Evolutionary conservation across 192 early-diverging fungal species (phyloP).

Genomic region (Coemansia reversa): DNA sequence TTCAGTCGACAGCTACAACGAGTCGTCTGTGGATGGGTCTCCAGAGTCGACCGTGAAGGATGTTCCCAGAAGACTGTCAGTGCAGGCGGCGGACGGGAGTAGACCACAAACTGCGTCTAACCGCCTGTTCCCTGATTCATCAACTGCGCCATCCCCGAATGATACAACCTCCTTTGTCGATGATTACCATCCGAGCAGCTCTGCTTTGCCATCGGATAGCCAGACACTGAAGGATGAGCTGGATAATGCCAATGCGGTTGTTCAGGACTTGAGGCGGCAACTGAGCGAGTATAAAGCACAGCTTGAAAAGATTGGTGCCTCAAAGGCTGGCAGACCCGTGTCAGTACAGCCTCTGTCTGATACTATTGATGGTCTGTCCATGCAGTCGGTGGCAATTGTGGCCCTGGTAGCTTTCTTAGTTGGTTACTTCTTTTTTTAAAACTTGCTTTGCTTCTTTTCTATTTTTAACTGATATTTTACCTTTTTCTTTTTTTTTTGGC

Average conservation of each 20-base stretch:
- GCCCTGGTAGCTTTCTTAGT: constrained; percentile 62
- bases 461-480: not conserved
- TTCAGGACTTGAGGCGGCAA: constrained; percentile 43
- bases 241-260: constrained; percentile 37
- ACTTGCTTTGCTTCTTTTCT: not conserved
- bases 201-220: constrained; percentile 12
- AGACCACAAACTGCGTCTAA: constrained; percentile 12
- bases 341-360: not conserved
- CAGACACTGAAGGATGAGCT: constrained; percentile 37
- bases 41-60: not conserved
- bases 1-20: constrained; percentile 15
- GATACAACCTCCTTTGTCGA: constrained; percentile 17
- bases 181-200: not conserved
- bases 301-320: constrained; percentile 14
- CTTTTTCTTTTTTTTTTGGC: constrained; percentile 3
- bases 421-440: constrained; percentile 66
- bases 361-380: constrained; percentile 62
- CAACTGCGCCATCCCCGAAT: constrained; percentile 22
- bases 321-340: constrained; percentile 3
- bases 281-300: constrained; percentile 29
- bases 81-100: not conserved
- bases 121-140: constrained; percentile 38
- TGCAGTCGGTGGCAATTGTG: constrained; percentile 60
- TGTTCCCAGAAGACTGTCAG: not conserved
- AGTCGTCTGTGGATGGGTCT: not conserved